Base-by-base conservation (phyloP, 371 early-diverging fungal genomes). In the Paramicrosporidium saccamoebae region DNA sequence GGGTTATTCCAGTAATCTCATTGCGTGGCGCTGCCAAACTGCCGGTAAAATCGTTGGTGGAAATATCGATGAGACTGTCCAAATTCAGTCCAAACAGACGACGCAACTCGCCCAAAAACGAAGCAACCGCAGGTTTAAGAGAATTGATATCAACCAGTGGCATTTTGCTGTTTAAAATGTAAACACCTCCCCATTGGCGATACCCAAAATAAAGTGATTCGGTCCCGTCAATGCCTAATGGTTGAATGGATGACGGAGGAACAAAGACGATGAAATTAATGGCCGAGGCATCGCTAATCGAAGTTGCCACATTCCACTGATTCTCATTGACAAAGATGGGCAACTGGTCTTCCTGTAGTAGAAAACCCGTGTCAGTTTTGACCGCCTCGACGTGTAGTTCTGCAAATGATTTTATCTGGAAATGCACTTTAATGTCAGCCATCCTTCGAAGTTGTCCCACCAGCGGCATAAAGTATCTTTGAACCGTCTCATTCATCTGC, bases 141-240 rank as follows among this genome's bases (percentile, higher is more conserved):
- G 64, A 58, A 8, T 39, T 26, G 12, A 23, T 39, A 28, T 26
- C 36, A 28, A 23, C 22, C 21, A 19, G 25, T 16, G 8, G 11
- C 29, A 19, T 6, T 23, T 1, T 21, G 10, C 44, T 39, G 17
- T 82, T 82, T 7, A 45, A 36, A 18, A 88, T 61, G 0, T 51
- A 44, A 15, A 84, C 48, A 9, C 84, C 86, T 7, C 90, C 90
- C 82, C 82, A 88, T 9, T 66, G n/a, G 65, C 19, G 81, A 75
- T 16, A 84, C 61, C 12, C 74, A 27, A 28, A 84, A 88, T 0
- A 73, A 64, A 30, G 74, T 75, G 22, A 51, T 54, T 51, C 37
- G 8, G 46, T 30, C 27, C 50, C 47, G 17, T 54, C 49, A 18
- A 79, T 48, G 26, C 52, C 46, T 14, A 79, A 32, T 2, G 81